Conservation (phyloP, 225 moss, liverwort and hornwort genomes). For the Straminergon stramineum region DNA sequence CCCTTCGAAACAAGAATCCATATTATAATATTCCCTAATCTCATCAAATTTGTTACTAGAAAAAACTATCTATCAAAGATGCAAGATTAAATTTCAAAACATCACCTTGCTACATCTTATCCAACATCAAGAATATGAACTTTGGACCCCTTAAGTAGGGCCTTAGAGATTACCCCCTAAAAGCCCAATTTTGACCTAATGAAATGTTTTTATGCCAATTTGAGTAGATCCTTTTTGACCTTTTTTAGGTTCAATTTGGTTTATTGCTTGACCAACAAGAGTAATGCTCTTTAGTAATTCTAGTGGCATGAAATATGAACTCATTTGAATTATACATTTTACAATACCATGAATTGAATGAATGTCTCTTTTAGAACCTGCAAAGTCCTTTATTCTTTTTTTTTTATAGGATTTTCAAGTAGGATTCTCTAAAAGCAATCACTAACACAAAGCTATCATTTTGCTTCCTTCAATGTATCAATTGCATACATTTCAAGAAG, state of each 20-base stretch:
- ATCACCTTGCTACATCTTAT: neutral
- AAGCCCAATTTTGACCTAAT: neutral
- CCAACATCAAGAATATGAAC: neutral
- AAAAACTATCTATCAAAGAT: neutral
- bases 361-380: neutral
- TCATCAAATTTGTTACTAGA: neutral
- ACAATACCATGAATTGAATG: neutral
- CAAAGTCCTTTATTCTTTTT: neutral
- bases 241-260: neutral
- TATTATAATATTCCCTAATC: neutral
- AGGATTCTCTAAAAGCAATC: neutral
- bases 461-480: too few relatives aligned
- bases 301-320: too few relatives aligned
- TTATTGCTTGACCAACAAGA: too few relatives aligned
- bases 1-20: neutral
- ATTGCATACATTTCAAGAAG: neutral
- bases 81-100: neutral
- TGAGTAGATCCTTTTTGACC: accelerated
- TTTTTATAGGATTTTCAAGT: neutral
- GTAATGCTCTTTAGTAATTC: neutral
- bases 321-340: too few relatives aligned
- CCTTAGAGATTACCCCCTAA: accelerated
- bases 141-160: accelerated
- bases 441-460: too few relatives aligned
- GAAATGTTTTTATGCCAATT: neutral